Conservation (phyloP, 768 basidiomycete genomes). For the Lactarius vividus region DNA sequence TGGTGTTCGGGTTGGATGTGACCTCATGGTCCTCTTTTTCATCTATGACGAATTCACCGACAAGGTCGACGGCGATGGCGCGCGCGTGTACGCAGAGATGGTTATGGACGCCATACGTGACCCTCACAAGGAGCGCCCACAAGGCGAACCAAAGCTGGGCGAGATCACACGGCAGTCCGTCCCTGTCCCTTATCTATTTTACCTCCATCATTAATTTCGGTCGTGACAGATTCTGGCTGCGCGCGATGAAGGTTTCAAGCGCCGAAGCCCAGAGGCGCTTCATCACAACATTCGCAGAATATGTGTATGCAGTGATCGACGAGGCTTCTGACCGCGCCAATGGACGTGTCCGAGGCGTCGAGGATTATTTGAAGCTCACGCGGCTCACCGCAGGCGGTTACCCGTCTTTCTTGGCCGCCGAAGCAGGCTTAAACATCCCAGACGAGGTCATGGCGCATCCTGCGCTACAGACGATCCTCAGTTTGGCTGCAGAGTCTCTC, state of each 20-base stretch:
- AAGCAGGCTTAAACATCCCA: conserved; percentile 40
- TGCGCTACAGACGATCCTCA: conserved; percentile 34
- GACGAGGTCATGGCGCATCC: conserved; percentile 43
- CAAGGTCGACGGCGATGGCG: conserved; percentile 33
- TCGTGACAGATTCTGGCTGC: not conserved
- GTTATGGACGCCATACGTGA: conserved; percentile 40
- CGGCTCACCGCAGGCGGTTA: conserved; percentile 41
- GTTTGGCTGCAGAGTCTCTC: conserved; percentile 37
- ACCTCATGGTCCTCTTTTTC: conserved; percentile 52
- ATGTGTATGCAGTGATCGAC: conserved; percentile 39
- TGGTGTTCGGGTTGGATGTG: conserved; percentile 41
- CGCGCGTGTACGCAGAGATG: conserved; percentile 34
- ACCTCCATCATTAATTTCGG: not conserved
- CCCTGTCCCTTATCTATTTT: not conserved
- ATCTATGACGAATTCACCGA: conserved; percentile 52
- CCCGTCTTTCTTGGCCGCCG: conserved; percentile 38
- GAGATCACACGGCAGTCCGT: conserved; percentile 42
- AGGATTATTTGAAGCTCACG: conserved; percentile 41
- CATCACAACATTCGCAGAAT: conserved; percentile 37
- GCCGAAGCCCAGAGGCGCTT: conserved; percentile 35
- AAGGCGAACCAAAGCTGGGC: conserved; percentile 39
- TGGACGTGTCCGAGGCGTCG: conserved; percentile 36
- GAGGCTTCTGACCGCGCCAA: conserved; percentile 42
- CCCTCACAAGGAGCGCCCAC: conserved; percentile 37
- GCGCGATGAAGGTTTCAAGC: conserved; percentile 29